Base-by-base conservation (phyloP, 2,329 filamentous ascomycete species). In the Neopestalotiopsis sp. region DNA sequence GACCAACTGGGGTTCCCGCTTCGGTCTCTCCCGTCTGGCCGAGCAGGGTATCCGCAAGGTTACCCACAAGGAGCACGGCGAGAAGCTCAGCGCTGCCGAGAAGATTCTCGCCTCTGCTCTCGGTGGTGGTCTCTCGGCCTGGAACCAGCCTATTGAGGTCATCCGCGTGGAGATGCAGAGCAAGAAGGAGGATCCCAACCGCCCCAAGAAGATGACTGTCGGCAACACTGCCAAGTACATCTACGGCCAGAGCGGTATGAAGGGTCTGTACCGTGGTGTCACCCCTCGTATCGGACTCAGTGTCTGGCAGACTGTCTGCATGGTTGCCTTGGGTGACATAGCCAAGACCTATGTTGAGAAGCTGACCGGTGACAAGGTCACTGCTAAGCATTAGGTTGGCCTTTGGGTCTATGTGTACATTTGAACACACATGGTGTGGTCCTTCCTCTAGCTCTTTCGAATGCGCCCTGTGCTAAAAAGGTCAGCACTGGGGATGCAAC, bases 121-220 rank as follows among this genome's bases (percentile, higher is more conserved):
- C 10, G 96, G 96, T 85, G 96, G 96, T 89, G 96, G 96, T 80
- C 87, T 99, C 77, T 94, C 91, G 72, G 96, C 96, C 73, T 99
- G 96, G 96, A 99, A 99, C 85, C 96, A 99, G 88, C 96, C 96
- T 72, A 99, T 99, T 81, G 96, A 99, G 89, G 96, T 99, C 80
- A 98, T 99, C 81, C 94, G 96, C 73, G 95, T 99, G 71, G 96
- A 99, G 89, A 98, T 99, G 94, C 96, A 99, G 90, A 97, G 94
- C 86, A 98, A 98, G 91, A 98, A 92, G 77, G 94, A 93, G 76
- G 96, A 99, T 81, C 95, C 96, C 70, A 98, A 98, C 87, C 92
- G 96, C 66, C 96, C 96, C 76, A 97, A 97, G 91, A 99, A 99
- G 86, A 92, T 99, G 92, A 98, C 94, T 65, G 96, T 99, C 72